phyloP scores from a whole-genome alignment of 768 basidiomycete genomes.

The Lactarius sp. region DNA sequence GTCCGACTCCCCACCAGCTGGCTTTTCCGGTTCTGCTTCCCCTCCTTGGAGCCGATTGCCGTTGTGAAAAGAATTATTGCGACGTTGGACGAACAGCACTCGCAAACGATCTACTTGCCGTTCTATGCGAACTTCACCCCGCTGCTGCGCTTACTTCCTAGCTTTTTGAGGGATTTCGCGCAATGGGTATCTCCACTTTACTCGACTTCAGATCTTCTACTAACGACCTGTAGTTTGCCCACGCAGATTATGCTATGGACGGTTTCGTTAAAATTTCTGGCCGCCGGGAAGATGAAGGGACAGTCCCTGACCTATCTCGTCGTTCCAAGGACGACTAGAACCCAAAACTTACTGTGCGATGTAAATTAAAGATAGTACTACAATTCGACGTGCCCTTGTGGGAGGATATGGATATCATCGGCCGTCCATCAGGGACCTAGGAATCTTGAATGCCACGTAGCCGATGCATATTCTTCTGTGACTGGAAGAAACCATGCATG shows the following conservation, averaged over 20 bases:
- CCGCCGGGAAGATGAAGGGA: slow-evolving; percentile 20
- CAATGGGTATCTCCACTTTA: slow-evolving; percentile 55
- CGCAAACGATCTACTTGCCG: slow-evolving; percentile 63
- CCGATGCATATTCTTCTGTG: neutral
- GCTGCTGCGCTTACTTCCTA: slow-evolving; percentile 54
- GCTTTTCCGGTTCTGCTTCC: slow-evolving; percentile 69
- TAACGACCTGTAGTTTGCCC: slow-evolving; percentile 43
- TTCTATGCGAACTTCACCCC: slow-evolving; percentile 64
- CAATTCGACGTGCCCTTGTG: neutral
- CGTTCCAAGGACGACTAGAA: slow-evolving; percentile 20
- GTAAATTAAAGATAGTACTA: neutral
- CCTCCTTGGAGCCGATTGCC: slow-evolving; percentile 63
- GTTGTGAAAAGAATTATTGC: slow-evolving; percentile 79
- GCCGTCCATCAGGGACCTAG: neutral
- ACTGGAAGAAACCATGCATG: neutral
- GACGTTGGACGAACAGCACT: slow-evolving; percentile 77
- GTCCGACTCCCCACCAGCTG: slow-evolving; percentile 44
- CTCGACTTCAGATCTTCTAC: neutral
- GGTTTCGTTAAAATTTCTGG: slow-evolving; percentile 51
- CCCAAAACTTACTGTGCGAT: neutral
- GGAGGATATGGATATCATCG: neutral
- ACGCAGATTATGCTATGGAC: slow-evolving; percentile 68
- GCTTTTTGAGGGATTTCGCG: slow-evolving; percentile 65
- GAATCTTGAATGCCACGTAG: neutral
- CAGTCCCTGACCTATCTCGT: slow-evolving; percentile 6